Base-by-base conservation (phyloP, 768 basidiomycete species). In the Lenzites betulinus region DNA sequence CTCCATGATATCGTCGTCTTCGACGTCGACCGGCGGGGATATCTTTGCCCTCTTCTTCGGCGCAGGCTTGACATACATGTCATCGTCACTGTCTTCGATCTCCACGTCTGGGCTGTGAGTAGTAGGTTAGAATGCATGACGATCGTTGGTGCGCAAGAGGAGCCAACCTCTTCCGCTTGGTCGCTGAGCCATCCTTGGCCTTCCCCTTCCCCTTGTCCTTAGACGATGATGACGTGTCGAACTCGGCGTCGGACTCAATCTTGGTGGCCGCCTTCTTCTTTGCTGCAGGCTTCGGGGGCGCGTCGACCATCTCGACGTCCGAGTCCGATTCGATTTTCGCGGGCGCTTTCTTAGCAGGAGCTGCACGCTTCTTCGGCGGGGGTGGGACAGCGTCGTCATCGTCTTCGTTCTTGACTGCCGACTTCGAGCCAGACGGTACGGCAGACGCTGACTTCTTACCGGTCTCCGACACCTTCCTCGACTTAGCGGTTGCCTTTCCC, bases 151-250 rank as follows among this genome's bases (percentile, higher is more conserved):
- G 46, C n/a, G 57, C 15, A 15, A 7, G 9, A 23, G 11, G 7
- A 71, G 30, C 78, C 33, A 51, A 88, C 90, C 83, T 89, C 73
- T 92, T 93, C 43, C 89, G 84, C 73, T 92, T 92, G 44, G 51
- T 26, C 0, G 64, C 48, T 0, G 75, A 69, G 16, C 68, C 65
- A 18, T 71, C 70, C 66, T 77, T 77, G 2, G 73, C 78, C 64
- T 83, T 85, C 38, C 70, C 78, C 58, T 83, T 83, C 35, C 72
- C 76, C 57, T 79, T 83, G 7, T 70, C 65, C 58, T 72, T 63
- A 26, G 69, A 53, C 9, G 62, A 39, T 9, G 59, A 47, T 2
- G 58, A 46, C 5, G 75, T 62, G 36, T 79, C 81, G 11, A 76
- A 73, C 39, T 81, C 83, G 8, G 75, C 75, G 23, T 83, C 82